Base-by-base conservation (phyloP, 805 yeast genomes). In the Candida sithepensis region DNA sequence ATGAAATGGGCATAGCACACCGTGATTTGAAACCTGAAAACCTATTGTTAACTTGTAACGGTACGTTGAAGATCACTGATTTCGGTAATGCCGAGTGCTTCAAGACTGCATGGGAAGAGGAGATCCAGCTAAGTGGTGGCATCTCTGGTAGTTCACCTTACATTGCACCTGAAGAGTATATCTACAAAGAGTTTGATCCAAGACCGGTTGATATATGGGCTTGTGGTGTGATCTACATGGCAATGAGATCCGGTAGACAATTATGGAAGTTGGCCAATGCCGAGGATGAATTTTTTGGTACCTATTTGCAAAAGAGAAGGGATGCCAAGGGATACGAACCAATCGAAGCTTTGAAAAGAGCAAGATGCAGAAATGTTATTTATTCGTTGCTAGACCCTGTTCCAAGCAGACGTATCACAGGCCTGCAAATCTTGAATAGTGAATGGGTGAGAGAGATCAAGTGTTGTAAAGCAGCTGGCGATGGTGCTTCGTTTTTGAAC, bases 371-470 rank as follows among this genome's bases (percentile, higher is more conserved):
- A 45, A 92, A 92, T 60, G 98, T 92, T 37, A 85, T 94, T 49
- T 92, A 92, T 65, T 88, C 96, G 19, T 86, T 94, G 46, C 71
- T 94, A 56, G 98, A 94, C 63, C 99, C 99, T 1, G 82, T 85
- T 30, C 96, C 99, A 3, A 71, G 77, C 13, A 77, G 97, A 57
- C 77, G 98, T 63, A 86, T 94, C 54, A 91, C 87, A 22, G 95
- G 95, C 13, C 80, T 81, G 57, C 97, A 92, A 67, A 81, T 91
- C 23, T 71, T 94, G 62, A 90, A 86, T 61, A 84, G 94, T 64
- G 98, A 94, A 66, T 92, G 98, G 98, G 96, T 96, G 0, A 73
- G 97, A 49, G 95, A 88, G 63, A 90, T 92, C 52, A 75, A 71
- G 49, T 82, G 88, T 23, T 90, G 96, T 34, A 34, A 34, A 16